Evolutionary conservation across 768 basidiomycete species (phyloP), one percentile per base, ranked within the genome.

Genomic region (Galerina marginata): DNA sequence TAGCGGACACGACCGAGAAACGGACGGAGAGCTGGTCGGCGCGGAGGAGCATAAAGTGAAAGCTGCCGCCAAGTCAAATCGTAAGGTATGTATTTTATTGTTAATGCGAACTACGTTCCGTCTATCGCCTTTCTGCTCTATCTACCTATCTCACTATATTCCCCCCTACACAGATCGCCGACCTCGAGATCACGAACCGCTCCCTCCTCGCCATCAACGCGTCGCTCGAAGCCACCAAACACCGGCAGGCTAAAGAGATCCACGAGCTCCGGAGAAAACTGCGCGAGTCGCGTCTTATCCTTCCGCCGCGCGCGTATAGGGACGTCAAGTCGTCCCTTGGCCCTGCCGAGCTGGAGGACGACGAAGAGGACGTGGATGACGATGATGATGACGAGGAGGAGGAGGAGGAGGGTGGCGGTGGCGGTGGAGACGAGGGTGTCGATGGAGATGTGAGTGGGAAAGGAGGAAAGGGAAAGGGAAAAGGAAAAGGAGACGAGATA

Each of bases 121-220:
- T n/a, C n/a, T n/a, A n/a, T n/a, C n/a, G n/a, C n/a, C n/a, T n/a
- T n/a, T n/a, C n/a, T n/a, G n/a, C n/a, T n/a, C n/a, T n/a, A n/a
- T n/a, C 25, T 43, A 12, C 53, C 42, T 50, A 26, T 52, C 11
- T 45, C 29, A 36, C 54, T n/a, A n/a, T 38, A 55, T 61, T 37
- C 67, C 23, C 11, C 42, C 23, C 53, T 23, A 45, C 15, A 59
- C 54, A 96, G 95, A 96, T 96, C 59, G 92, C 91, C 11, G 94
- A 96, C 76, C 80, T 96, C 10, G 92, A 96, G 74, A 96, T 96
- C 68, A 90, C 92, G 6, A 96, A 94, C 72, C 83, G 85, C 37
- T 96, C 94, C 1, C 81, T 96, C 15, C 81, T 96, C 47, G 86
- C 87, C 2, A 94, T 96, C 75, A 96, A 96, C 68, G 79, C 89